Percentiles rank a stretch among this genome's conserved stretches.
Conservation (phyloP, 2,329 filamentous ascomycete genomes). For the Apiospora pterosperma region DNA sequence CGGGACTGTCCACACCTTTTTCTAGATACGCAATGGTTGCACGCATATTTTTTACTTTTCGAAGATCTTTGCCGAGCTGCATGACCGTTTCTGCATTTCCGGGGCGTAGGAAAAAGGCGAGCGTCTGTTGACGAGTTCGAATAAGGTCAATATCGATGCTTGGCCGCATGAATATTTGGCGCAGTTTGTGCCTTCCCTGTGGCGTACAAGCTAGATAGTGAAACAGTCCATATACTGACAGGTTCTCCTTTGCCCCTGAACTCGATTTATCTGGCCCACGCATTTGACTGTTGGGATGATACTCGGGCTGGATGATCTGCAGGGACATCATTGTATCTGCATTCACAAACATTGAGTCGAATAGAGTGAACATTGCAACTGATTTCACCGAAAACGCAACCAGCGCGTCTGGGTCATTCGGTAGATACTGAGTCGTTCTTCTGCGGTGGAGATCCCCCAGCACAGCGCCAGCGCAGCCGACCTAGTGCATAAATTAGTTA, state of each 20-base stretch:
- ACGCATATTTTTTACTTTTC: conserved; percentile 73
- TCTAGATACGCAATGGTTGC: conserved; percentile 65
- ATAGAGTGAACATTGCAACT: conserved; percentile 73
- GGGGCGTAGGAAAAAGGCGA: conserved; percentile 62
- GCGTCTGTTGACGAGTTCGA: conserved; percentile 65
- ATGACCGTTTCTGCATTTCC: conserved; percentile 60
- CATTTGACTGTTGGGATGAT: conserved; percentile 77
- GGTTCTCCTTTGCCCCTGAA: conserved; percentile 70
- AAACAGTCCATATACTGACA: conserved; percentile 84
- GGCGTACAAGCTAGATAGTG: conserved; percentile 70
- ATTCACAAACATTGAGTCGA: conserved; percentile 71
- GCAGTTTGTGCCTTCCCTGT: conserved; percentile 71
- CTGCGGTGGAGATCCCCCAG: conserved; percentile 74
- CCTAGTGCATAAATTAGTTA: conserved; percentile 28
- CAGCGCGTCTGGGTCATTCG: conserved; percentile 52
- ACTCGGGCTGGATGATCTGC: conserved; percentile 80
- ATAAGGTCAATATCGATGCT: conserved; percentile 67
- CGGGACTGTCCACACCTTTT: conserved; percentile 67
- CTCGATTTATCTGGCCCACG: conserved; percentile 62
- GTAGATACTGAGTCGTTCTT: conserved; percentile 58
- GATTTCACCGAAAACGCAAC: conserved; percentile 56
- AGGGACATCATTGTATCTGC: conserved; percentile 76
- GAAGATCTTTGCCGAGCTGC: conserved; percentile 58
- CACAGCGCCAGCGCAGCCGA: conserved; percentile 85
- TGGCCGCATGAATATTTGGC: conserved; percentile 80